These are phyloP conservation scores for Penicillium salamii DNA, from an alignment of 495 filamentous ascomycete species.

Conservation along the genomic window DNA sequence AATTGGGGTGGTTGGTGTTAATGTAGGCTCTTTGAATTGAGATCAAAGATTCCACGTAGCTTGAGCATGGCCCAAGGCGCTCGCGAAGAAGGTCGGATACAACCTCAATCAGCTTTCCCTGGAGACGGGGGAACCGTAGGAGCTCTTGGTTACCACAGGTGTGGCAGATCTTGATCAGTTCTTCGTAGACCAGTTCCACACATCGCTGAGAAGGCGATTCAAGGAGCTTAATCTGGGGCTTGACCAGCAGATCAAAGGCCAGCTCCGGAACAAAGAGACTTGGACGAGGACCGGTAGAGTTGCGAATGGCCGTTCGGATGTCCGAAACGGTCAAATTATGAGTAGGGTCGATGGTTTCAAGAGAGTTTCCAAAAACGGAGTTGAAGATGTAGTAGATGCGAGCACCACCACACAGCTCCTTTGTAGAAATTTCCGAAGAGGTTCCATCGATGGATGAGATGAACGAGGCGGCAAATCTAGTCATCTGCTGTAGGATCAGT, in stretches of 20 bases:
- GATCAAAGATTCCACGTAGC: slow-evolving; percentile 93
- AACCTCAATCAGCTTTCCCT: slow-evolving; percentile 96
- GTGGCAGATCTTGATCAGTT: slow-evolving; percentile 98
- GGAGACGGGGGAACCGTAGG: slow-evolving; percentile 84
- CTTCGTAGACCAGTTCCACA: slow-evolving; percentile 97
- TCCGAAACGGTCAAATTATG: slow-evolving; percentile 93
- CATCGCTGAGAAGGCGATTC: slow-evolving; percentile 95
- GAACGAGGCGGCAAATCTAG: slow-evolving; percentile 94
- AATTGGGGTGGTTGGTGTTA: slow-evolving; percentile 99
- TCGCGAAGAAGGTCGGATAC: slow-evolving; percentile 96
- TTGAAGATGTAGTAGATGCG: slow-evolving; percentile 99
- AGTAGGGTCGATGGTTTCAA: slow-evolving; percentile 94
- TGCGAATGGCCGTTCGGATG: slow-evolving; percentile 96
- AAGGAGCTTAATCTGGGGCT: slow-evolving; percentile 95
- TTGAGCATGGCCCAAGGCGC: slow-evolving; percentile 80
- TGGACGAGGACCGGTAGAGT: slow-evolving; percentile 93
- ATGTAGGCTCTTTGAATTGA: slow-evolving; percentile 98
- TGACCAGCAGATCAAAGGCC: slow-evolving; percentile 95
- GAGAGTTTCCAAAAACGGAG: slow-evolving; percentile 94
- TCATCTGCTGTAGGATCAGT: slow-evolving; percentile 96
- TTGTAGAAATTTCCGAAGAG: slow-evolving; percentile 96
- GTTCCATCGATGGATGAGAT: slow-evolving; percentile 99
- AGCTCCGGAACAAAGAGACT: slow-evolving; percentile 97
- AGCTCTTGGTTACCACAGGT: slow-evolving; percentile 96
- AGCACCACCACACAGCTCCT: slow-evolving; percentile 94